Evolutionary conservation across 75 land plant species (phyloP), one percentile per base, ranked within the genome.

Genomic region (Adiantum capillusveneris): DNA sequence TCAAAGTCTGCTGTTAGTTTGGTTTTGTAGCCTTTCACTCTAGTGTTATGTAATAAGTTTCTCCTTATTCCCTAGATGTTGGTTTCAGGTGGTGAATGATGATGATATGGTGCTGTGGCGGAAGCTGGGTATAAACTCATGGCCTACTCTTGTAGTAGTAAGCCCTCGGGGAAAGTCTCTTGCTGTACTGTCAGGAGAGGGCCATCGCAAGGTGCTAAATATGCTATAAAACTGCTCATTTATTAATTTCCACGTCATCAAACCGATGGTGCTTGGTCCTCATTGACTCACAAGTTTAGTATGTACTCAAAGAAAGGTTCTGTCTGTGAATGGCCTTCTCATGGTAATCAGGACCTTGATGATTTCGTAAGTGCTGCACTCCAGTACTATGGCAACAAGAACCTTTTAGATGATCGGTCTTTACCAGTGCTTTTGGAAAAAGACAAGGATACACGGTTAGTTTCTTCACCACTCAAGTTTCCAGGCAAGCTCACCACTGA

Each of bases 131-230:
- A 74, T 94, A 19, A 94, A 68, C 57, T 94, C 96, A 61, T 94
- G 98, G 98, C 98, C 98, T 18, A 94, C 96, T 58, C 75, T 89
- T 76, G 96, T 79, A 28, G 39, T 94, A 25, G 86, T 94, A 53
- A 84, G 91, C 16, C 98, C 98, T 9, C 77, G 48, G 69, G 96
- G 98, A 26, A 90, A 77, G 50, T 44, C 84, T 42, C 53, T 94
- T 26, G 91, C 88, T 39, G 82, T 81, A 61, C 52, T 94, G 70
- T 53, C 98, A 21, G 98, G 98, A 18, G 98, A 94, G 69, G 91
- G 98, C 30, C 98, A 67, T 63, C 64, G 91, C 53, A 65, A 90
- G 85, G 98, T 88, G 73, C 59, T 34, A n/a, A n/a, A n/a, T n/a
- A n/a, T n/a, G n/a, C n/a, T n/a, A n/a, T n/a, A n/a, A n/a, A n/a